These are phyloP conservation scores for Puccinia horiana DNA, from an alignment of 1,284 basidiomycete species.

Conservation along the genomic window DNA sequence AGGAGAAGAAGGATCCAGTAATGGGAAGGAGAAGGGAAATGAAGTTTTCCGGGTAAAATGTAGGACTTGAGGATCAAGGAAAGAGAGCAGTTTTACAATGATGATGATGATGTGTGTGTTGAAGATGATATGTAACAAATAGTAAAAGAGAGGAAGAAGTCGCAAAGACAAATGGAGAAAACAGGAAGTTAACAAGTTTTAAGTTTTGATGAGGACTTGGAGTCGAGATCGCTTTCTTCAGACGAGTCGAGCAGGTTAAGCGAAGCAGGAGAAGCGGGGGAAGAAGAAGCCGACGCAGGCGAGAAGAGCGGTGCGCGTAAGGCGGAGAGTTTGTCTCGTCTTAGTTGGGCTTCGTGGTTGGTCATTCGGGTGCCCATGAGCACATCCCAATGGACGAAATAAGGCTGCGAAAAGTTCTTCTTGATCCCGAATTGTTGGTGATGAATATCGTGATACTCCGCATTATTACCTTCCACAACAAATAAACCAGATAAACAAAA, in stretches of 20 bases:
- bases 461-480: conserved; percentile 70
- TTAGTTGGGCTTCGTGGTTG: conserved; percentile 55
- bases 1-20: too few species aligned
- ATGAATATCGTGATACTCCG: conserved; percentile 98
- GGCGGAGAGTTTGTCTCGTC: background rate
- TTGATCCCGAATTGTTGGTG: conserved; percentile 91
- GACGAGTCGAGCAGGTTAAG: background rate
- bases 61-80: too few species aligned
- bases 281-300: background rate
- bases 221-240: background rate
- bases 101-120: too few species aligned
- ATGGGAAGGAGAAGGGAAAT: too few species aligned
- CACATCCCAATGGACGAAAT: conserved; percentile 65
- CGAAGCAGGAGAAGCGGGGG: background rate
- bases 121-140: background rate
- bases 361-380: conserved; percentile 60
- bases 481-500: conserved; percentile 18
- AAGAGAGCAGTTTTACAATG: too few species aligned
- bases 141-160: background rate
- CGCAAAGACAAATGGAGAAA: background rate
- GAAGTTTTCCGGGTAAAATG: too few species aligned
- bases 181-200: background rate
- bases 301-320: background rate
- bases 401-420: conserved; percentile 92
- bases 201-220: background rate